Percentiles rank a stretch among this genome's conserved stretches.
These are phyloP conservation scores for Podospora anserina DNA, from an alignment of 495 filamentous ascomycete genomes.

Conservation along the genomic window DNA sequence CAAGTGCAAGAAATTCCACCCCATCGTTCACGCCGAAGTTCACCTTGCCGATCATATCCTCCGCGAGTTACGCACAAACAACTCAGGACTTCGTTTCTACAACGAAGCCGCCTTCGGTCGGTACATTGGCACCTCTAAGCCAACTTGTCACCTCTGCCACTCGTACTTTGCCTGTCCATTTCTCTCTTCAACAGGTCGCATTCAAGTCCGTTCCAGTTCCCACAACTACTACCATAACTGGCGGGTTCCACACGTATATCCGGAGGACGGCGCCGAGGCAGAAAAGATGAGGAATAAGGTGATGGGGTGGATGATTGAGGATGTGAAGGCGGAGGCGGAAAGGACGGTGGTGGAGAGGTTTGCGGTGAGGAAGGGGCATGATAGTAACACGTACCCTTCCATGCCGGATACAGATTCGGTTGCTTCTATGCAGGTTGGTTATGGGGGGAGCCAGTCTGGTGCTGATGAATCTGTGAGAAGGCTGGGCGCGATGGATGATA, in stretches of 20 bases:
- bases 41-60: conserved; percentile 32
- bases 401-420: not conserved
- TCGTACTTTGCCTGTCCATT: conserved; percentile 27
- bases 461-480: not conserved
- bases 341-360: not conserved
- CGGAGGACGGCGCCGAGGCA: not conserved
- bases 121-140: conserved; percentile 42
- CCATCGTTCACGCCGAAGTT: conserved; percentile 38
- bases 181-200: conserved; percentile 14
- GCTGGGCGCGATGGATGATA: not conserved
- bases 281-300: conserved; percentile 5
- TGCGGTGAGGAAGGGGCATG: not conserved
- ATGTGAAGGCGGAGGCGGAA: not conserved
- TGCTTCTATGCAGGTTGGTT: not conserved
- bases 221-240: conserved; percentile 39
- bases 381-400: conserved; percentile 1
- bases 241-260: conserved; percentile 28
- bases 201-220: conserved; percentile 30
- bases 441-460: not conserved
- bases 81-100: conserved; percentile 24
- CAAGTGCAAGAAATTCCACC: conserved; percentile 10
- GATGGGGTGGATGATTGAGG: conserved; percentile 21
- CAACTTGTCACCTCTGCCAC: conserved; percentile 38
- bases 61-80: conserved; percentile 15
- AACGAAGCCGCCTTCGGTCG: conserved; percentile 22